Base-by-base conservation (phyloP, 2,329 filamentous ascomycete species). In the Ophiosphaerella narmari region DNA sequence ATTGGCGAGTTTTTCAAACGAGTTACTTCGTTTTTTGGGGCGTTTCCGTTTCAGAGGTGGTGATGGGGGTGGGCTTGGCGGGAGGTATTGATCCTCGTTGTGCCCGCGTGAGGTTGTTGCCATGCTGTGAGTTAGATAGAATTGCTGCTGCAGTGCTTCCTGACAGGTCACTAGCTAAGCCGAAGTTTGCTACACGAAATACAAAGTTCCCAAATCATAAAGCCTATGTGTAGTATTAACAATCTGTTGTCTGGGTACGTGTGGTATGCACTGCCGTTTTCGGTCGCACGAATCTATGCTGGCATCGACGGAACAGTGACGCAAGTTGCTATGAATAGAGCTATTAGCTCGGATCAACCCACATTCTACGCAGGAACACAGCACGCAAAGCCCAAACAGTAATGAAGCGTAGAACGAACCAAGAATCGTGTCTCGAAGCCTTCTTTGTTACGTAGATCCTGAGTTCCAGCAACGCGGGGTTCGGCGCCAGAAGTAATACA, bases 1-100 rank as follows among this genome's bases (percentile, higher is more conserved):
- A 8, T 48, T 52, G 26, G 60, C 61, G 21, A 74, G 63, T 29
- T 68, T 55, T 36, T 66, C 58, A 48, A 74, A 72, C 1, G 67
- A 65, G 23, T 72, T 68, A 21, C 45, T 45, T 34, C 60, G 61
- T 50, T 66, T 66, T 42, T 58, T 68, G 18, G 55, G 59, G 32
- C 62, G 52, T 16, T 49, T 55, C 16, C 57, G 53, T 11, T 58
- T 46, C 8, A 50, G 39, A 24, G 61, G 60, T n/a, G 68, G 65
- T 24, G 64, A 68, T 34, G 62, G 66, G 7, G 66, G 67, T 12
- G 67, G 67, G 40, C 61, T 66, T 23, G 60, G 66, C 4, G 65
- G 62, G 13, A 62, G 52, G 23, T 57, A 46, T 8, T 55, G 55
- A 13, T 29, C 41, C 16, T 52, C 48, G n/a, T 40, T 50, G 18